Evolutionary conservation across 1,139 yeast species (phyloP), one percentile per base, ranked within the genome.

Genomic region (Lodderomyces parapsilosis): DNA sequence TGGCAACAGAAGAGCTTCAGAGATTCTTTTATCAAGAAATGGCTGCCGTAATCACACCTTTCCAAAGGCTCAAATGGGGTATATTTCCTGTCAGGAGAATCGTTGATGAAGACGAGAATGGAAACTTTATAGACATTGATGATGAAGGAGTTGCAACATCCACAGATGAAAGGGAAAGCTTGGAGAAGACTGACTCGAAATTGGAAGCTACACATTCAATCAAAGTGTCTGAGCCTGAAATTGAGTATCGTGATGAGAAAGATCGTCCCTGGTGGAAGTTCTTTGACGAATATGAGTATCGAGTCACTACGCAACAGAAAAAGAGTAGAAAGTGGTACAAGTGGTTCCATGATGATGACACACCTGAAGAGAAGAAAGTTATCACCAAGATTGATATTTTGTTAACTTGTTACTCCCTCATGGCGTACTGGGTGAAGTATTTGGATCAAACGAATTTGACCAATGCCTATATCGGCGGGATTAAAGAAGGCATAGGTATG

Each of bases 361-460:
- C 87, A 2, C 70, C 74, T 2, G 82, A 72, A 11, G 77, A 72
- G 80, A 79, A 65, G 59, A 76, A 52, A 38, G 65, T 85, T 41
- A 66, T 86, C 39, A 60, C 76, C 58, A 86, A 86, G 57, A 61
- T 85, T 41, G 94, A 86, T 55, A 45, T 83, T 10, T 55, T 82
- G 36, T 66, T 85, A 49, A 76, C 85, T 3, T 62, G 80, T 34
- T 84, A 80, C 57, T 74, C 85, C 27, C 68, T 83, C 52, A 63
- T 81, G 63, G 79, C 83, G 17, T 83, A 82, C 59, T 85, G 88
- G 86, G 83, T 81, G 40, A 84, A 84, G 56, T 81, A 81, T 45
- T 65, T 85, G 41, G 91, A 85, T 58, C 76, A 76, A 46, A 70
- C 81, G 38, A 78, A 77, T 54, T 65, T 80, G 41, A 77, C 79